Evolutionary conservation across 306 rosid genomes (phyloP).

Genomic region (Dryas octopetala): DNA sequence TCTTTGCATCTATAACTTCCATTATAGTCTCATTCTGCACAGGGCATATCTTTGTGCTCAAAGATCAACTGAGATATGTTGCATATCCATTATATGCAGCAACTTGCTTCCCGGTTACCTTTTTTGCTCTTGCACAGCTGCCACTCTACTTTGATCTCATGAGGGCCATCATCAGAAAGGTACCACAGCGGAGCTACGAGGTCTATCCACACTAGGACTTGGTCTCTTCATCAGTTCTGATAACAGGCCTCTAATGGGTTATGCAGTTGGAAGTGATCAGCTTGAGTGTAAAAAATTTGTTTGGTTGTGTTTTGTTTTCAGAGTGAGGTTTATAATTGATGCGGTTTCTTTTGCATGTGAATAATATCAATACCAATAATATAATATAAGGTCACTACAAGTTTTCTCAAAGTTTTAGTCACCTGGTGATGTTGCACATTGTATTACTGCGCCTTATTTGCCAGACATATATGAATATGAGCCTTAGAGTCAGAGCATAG

Average conservation of each 20-base stretch:
- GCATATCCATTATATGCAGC: slow-evolving; percentile 48
- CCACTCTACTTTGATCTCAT: slow-evolving; percentile 52
- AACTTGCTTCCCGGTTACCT: slow-evolving; percentile 40
- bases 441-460: no score
- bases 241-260: not conserved
- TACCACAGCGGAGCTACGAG: slow-evolving; percentile 42
- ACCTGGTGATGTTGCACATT: no score
- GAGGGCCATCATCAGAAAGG: slow-evolving; percentile 38
- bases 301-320: not conserved
- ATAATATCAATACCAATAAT: not conserved
- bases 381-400: no score
- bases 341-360: not conserved
- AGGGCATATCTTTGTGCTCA: slow-evolving; percentile 40
- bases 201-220: slow-evolving; percentile 8
- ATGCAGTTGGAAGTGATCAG: not conserved
- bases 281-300: not conserved
- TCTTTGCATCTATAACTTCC: slow-evolving; percentile 48
- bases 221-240: not conserved
- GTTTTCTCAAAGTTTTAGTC: no score
- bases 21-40: slow-evolving; percentile 47
- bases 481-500: no score
- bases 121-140: slow-evolving; percentile 43
- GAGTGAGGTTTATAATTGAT: not conserved
- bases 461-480: no score
- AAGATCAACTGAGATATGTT: slow-evolving; percentile 15